Evolutionary conservation across 129 eudicot species (phyloP).

Genomic region (Arctium lappa): DNA sequence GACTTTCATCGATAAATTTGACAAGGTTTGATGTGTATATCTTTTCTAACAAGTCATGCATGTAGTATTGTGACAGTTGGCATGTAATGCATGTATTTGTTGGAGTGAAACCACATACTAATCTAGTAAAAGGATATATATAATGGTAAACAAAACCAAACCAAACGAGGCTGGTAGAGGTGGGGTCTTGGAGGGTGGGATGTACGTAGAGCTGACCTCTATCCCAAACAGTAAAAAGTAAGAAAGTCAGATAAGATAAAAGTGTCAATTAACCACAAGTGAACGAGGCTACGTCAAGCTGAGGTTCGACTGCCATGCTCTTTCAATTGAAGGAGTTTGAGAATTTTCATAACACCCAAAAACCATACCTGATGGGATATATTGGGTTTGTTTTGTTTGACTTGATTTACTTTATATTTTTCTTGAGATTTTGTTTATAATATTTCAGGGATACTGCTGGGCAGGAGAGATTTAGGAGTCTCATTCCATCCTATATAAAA

Average conservation of each 20-base stretch:
- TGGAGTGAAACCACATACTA: not conserved
- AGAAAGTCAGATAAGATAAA: not conserved
- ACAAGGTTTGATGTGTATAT: not conserved
- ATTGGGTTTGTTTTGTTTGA: not conserved
- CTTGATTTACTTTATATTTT: not conserved
- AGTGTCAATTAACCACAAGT: too few relatives aligned
- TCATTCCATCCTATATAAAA: slow-evolving; percentile 89
- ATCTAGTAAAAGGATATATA: not conserved
- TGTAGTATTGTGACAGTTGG: not conserved
- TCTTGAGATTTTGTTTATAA: not conserved
- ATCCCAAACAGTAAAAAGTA: not conserved
- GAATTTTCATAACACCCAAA: too few relatives aligned
- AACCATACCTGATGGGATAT: not conserved
- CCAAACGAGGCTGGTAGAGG: not conserved
- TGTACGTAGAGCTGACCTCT: not conserved
- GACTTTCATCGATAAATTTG: not conserved
- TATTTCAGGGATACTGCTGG: slow-evolving; percentile 90
- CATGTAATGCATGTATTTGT: not conserved
- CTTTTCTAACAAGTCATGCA: not conserved
- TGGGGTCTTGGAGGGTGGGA: not conserved
- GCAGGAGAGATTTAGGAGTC: slow-evolving; percentile 88
- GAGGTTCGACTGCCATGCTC: too few relatives aligned
- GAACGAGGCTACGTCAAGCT: too few relatives aligned
- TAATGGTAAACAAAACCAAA: not conserved
- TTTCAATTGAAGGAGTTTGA: too few relatives aligned